Conservation (phyloP, 495 filamentous ascomycete genomes). For the Trichoderma asperelloides region DNA sequence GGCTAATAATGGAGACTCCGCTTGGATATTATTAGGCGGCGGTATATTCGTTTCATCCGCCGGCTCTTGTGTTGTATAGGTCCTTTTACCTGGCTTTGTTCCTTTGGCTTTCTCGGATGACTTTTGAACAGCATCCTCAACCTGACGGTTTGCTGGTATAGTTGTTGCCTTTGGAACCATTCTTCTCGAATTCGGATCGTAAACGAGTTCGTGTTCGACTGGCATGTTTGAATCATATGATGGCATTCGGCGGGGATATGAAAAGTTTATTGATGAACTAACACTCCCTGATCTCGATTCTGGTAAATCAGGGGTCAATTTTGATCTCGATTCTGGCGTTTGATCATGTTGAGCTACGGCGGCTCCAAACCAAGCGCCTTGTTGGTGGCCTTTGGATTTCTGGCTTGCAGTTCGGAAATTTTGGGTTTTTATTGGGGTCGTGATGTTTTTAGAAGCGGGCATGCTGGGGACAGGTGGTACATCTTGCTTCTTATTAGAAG, state of each 20-base stretch:
- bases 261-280: slow-evolving; percentile 72
- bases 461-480: slow-evolving; percentile 69
- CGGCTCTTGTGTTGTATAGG: not conserved
- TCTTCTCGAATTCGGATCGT: slow-evolving; percentile 49
- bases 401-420: slow-evolving; percentile 36
- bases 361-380: slow-evolving; percentile 32
- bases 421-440: slow-evolving; percentile 17
- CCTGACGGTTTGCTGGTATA: slow-evolving; percentile 12
- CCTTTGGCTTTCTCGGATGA: not conserved
- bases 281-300: slow-evolving; percentile 45
- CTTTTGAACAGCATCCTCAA: not conserved
- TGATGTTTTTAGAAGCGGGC: slow-evolving; percentile 31
- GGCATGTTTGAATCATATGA: slow-evolving; percentile 17
- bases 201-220: slow-evolving; percentile 35
- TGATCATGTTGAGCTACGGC: slow-evolving; percentile 15
- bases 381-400: slow-evolving; percentile 26
- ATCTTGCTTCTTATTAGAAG: slow-evolving; percentile 34
- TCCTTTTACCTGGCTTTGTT: not conserved
- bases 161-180: slow-evolving; percentile 36
- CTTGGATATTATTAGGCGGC: not conserved
- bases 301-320: not conserved
- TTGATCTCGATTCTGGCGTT: not conserved
- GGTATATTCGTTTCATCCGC: not conserved
- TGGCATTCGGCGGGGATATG: slow-evolving; percentile 50
- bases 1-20: not conserved